Evolutionary conservation across 2,329 filamentous ascomycete species (phyloP), one percentile per base, ranked within the genome.

Genomic region (Zasmidium citrigriseum): DNA sequence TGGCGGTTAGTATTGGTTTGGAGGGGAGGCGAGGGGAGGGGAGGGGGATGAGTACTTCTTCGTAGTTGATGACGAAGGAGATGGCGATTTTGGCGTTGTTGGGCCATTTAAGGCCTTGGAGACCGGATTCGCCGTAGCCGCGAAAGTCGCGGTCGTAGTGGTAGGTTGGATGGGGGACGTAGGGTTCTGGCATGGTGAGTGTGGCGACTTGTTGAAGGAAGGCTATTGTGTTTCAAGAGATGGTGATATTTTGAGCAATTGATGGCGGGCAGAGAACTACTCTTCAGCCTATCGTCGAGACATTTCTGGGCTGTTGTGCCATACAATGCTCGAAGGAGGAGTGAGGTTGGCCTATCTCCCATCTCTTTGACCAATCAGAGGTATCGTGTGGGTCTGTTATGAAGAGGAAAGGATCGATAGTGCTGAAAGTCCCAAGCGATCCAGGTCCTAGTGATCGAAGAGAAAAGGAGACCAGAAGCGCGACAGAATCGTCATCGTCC

Each of bases 61-160:
- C 77, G 52, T 79, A 78, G 67, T 79, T 79, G 61, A 80, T 77
- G 23, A 79, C 77, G 55, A 80, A 79, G 0, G 76, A 78, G 0
- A 79, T 72, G 18, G 77, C 77, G 22, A 80, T 78, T 58, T 78
- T 78, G 45, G 77, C 76, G 27, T 75, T 67, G 58, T 77, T 76
- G 3, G 76, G 76, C 77, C 77, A 78, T 48, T 75, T 61, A 47
- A 27, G 70, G 60, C 11, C 52, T 46, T 56, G 52, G 3, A 67
- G 59, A 5, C 65, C 61, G 23, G 59, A 45, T 25, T 67, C 66
- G 27, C 68, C 68, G 55, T 71, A 71, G 22, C 68, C 68, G 1
- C 58, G 63, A 46, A 68, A 66, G 52, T 71, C 68, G 11, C 64
- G 60, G 14, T 61, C 61, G 25, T 67, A 65, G 29, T 55, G 46